Evolutionary conservation across 345 rosid species (phyloP), one percentile per base, ranked within the genome.

Genomic region (Limnanthes douglasii): DNA sequence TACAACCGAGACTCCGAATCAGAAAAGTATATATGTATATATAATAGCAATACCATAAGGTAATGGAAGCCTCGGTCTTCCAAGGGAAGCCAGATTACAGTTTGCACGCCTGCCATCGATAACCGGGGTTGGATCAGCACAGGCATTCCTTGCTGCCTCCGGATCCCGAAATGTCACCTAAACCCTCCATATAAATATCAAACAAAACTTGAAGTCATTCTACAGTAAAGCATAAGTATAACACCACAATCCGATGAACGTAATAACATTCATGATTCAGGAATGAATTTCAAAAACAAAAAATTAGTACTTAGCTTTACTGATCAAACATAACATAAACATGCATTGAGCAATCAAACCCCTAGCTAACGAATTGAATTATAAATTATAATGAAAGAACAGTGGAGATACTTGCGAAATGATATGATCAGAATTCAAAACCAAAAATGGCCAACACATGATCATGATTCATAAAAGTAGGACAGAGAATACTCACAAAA

Each of bases 161-260:
- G 92, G 85, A 43, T 90, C 98, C 57, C 82, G 72, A 61, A 79
- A 90, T 52, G 96, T 90, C 56, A 90, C 98, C 98, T 90, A 61
- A 43, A 62, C 76, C 66, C 78, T 75, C 96, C 82, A 69, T 47
- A 62, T 29, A 69, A 78, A 66, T 19, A 43, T 65, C 51, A 39
- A 54, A 50, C 24, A 50, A 21, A 60, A 34, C 31, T 26, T 33
- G 53, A 37, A 54, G 67, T 74, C 70, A 80, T 56, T 59, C 46
- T 27, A 48, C 35, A 51, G 46, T 29, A 37, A 18, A 5, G 2
- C 14, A 26, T 11, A 8, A 30, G 18, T 7, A n/a, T n/a, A n/a
- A n/a, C n/a, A n/a, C n/a, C n/a, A n/a, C n/a, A n/a, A n/a, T n/a
- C n/a, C n/a, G n/a, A n/a, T n/a, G n/a, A n/a, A n/a, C n/a, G n/a